Evolutionary conservation across 208 protist genomes (phyloP).

Genomic region (Endotrypanum monterogeii): DNA sequence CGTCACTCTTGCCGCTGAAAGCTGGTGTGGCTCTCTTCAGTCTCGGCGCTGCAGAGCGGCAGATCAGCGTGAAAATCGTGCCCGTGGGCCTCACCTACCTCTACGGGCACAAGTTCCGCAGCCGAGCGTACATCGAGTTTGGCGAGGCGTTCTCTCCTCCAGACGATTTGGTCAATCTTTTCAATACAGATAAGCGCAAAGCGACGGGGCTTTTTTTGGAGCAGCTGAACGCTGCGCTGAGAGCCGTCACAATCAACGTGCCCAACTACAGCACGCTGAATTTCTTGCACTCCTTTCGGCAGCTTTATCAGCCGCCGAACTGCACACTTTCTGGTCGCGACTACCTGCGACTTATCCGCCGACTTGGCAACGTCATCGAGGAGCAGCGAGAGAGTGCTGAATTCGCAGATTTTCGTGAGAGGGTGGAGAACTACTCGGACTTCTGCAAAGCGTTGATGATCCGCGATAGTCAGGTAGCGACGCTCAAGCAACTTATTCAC

Average conservation of each 20-base stretch:
- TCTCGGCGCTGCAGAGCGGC: slow-evolving; percentile 84
- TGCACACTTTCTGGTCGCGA: slow-evolving; percentile 71
- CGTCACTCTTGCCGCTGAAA: slow-evolving; percentile 95
- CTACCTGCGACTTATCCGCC: slow-evolving; percentile 86
- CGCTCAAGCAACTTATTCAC: slow-evolving; percentile 68
- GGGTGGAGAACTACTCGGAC: slow-evolving; percentile 84
- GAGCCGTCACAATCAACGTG: slow-evolving; percentile 89
- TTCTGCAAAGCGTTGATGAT: slow-evolving; percentile 82
- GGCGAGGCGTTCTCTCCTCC: slow-evolving; percentile 82
- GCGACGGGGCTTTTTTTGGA: slow-evolving; percentile 81
- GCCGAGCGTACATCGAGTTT: slow-evolving; percentile 88
- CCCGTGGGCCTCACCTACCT: slow-evolving; percentile 93
- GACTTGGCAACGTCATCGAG: slow-evolving; percentile 80
- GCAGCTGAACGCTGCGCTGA: slow-evolving; percentile 81
- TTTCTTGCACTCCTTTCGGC: slow-evolving; percentile 88
- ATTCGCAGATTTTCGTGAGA: slow-evolving; percentile 70
- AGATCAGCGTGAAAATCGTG: slow-evolving; percentile 83
- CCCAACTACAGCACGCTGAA: slow-evolving; percentile 91
- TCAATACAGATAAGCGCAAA: slow-evolving; percentile 79
- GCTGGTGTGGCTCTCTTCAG: slow-evolving; percentile 94
- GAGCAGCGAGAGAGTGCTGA: slow-evolving; percentile 58
- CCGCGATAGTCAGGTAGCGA: slow-evolving; percentile 85
- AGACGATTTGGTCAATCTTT: slow-evolving; percentile 66
- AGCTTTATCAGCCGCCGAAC: slow-evolving; percentile 89
- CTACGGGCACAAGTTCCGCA: slow-evolving; percentile 93